phyloP scores from a whole-genome alignment of 441 rosid genomes.

The Pelargonium myrrhifolium region DNA sequence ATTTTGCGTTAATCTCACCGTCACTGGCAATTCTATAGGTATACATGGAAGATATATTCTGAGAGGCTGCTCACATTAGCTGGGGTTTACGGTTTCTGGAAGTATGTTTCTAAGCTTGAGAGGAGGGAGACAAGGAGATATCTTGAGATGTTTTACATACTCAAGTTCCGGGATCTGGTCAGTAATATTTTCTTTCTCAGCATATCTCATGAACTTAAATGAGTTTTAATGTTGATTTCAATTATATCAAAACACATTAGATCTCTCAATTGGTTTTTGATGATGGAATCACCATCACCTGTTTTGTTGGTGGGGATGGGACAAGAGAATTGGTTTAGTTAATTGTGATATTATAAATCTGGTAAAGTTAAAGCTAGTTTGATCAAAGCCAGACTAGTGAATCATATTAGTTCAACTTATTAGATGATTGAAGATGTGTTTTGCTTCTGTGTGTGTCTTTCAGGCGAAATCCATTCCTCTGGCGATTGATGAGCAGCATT shows the following conservation, averaged over 20 bases:
- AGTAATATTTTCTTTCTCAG: slow-evolving; percentile 6
- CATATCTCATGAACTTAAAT: background rate
- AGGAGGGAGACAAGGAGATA: slow-evolving; percentile 75
- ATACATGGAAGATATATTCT: slow-evolving; percentile 89
- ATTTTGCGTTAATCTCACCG: slow-evolving; percentile 5
- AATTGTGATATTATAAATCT: background rate
- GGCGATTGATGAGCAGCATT: background rate
- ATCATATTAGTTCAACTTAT: background rate
- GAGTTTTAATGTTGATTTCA: background rate
- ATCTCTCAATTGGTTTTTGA: too few species aligned
- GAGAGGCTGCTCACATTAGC: slow-evolving; percentile 84
- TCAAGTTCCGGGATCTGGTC: slow-evolving; percentile 82
- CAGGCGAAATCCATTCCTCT: background rate
- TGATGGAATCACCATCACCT: too few species aligned
- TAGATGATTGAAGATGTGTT: background rate
- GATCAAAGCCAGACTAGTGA: too few species aligned
- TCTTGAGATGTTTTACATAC: slow-evolving; percentile 97
- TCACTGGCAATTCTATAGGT: slow-evolving; percentile 32
- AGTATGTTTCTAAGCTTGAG: slow-evolving; percentile 76
- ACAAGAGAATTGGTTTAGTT: background rate
- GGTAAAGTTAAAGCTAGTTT: background rate
- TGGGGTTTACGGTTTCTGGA: slow-evolving; percentile 92
- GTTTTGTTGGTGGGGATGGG: too few species aligned
- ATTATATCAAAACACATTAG: background rate
- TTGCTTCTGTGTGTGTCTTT: background rate